These are phyloP conservation scores for Tolypocladium endophyticum DNA, from an alignment of 2,329 filamentous ascomycete species.

Conservation along the genomic window DNA sequence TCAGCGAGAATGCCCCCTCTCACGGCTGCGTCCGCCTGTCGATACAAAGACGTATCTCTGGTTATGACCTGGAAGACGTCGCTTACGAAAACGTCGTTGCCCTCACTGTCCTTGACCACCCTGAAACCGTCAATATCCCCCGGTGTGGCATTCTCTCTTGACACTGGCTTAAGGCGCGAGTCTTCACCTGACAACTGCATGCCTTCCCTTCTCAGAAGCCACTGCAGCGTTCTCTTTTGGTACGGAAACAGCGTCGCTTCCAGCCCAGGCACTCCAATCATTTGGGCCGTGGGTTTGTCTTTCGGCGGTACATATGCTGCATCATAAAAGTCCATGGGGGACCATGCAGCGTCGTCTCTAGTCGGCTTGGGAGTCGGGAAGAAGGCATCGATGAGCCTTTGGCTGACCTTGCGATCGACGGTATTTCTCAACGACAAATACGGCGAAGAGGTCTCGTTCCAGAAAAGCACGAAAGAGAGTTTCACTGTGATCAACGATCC, in stretches of 20 bases:
- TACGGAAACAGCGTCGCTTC: slow-evolving; percentile 56
- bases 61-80: slow-evolving; percentile 51
- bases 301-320: slow-evolving; percentile 51
- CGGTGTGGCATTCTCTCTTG: neutral
- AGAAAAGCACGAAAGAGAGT: slow-evolving; percentile 26
- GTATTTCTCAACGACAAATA: slow-evolving; percentile 17
- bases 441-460: slow-evolving; percentile 28
- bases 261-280: slow-evolving; percentile 31
- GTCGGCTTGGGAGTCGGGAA: slow-evolving; percentile 11
- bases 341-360: slow-evolving; percentile 17
- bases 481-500: slow-evolving; percentile 15
- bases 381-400: slow-evolving; percentile 24
- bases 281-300: slow-evolving; percentile 23
- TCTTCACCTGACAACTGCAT: slow-evolving; percentile 31
- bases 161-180: slow-evolving; percentile 8
- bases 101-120: slow-evolving; percentile 19
- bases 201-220: slow-evolving; percentile 59
- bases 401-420: slow-evolving; percentile 20
- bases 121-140: slow-evolving; percentile 18
- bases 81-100: slow-evolving; percentile 43
- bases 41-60: slow-evolving; percentile 34
- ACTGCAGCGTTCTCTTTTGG: slow-evolving; percentile 58
- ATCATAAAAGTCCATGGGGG: slow-evolving; percentile 55
- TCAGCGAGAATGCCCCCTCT: slow-evolving; percentile 62
- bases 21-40: slow-evolving; percentile 26